Evolutionary conservation across 208 protist species (phyloP).

Genomic region (Acanthamoeba healyi): DNA sequence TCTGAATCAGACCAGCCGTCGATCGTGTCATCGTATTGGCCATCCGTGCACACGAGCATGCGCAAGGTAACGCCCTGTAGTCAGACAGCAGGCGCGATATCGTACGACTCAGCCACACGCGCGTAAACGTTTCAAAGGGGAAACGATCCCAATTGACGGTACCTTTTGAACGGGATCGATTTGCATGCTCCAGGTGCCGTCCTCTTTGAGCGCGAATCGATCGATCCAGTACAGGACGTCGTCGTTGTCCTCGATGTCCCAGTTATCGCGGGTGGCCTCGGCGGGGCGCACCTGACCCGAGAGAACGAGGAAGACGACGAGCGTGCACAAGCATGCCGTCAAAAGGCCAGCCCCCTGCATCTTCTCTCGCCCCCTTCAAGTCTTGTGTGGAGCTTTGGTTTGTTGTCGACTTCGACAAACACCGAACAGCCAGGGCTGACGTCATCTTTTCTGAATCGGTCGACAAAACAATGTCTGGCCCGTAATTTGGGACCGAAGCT

Average conservation of each 20-base stretch:
- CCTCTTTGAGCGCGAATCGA: slow-evolving; percentile 37
- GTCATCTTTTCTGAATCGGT: too few relatives aligned
- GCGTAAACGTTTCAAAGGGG: too few relatives aligned
- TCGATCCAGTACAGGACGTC: slow-evolving; percentile 22
- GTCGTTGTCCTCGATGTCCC: neutral
- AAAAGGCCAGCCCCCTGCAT: neutral
- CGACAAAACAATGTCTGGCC: too few relatives aligned
- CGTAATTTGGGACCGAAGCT: too few relatives aligned
- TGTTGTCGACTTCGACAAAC: neutral
- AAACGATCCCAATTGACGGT: neutral
- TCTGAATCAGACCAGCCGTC: neutral
- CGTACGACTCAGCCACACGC: too few relatives aligned
- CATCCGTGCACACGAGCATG: neutral
- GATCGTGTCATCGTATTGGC: neutral
- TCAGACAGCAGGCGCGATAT: neutral
- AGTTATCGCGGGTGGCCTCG: slow-evolving; percentile 2
- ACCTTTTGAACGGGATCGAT: slow-evolving; percentile 34
- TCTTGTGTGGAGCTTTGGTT: too few relatives aligned
- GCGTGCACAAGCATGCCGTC: neutral
- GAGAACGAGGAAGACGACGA: neutral
- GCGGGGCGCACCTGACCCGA: neutral
- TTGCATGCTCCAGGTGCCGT: slow-evolving; percentile 25
- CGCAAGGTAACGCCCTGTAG: neutral
- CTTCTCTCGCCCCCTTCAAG: neutral
- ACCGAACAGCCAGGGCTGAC: too few relatives aligned